These are phyloP conservation scores for Cerioporus squamosus DNA, from an alignment of 1,284 basidiomycete genomes.

Conservation along the genomic window DNA sequence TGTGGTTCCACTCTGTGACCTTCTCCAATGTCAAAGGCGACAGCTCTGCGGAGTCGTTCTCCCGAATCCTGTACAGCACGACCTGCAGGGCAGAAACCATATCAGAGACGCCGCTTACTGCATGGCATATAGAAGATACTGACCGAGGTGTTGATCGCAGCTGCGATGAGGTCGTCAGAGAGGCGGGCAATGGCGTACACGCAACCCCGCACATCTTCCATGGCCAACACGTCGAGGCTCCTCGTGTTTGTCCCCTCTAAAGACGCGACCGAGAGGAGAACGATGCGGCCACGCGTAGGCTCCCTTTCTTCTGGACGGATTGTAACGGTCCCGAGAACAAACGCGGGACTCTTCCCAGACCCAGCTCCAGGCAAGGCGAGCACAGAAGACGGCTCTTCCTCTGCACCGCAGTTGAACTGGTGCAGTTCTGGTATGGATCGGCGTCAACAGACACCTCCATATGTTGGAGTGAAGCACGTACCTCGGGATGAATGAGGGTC, in stretches of 20 bases:
- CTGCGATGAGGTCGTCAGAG: conserved; percentile 55
- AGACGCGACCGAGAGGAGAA: conserved; percentile 50
- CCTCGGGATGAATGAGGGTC: conserved; percentile 70
- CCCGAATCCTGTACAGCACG: conserved; percentile 41
- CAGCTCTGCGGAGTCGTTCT: conserved; percentile 5
- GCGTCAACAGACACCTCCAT: not conserved
- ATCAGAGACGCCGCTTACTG: conserved; percentile 56
- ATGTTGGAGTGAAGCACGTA: conserved; percentile 39
- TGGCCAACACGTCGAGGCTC: conserved; percentile 25
- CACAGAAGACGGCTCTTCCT: conserved; percentile 66
- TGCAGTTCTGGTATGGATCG: conserved; percentile 43
- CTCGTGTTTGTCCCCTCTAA: conserved; percentile 15
- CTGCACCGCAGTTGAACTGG: conserved; percentile 52
- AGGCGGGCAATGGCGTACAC: conserved; percentile 60
- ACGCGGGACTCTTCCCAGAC: conserved; percentile 41
- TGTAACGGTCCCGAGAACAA: conserved; percentile 66
- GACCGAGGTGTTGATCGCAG: conserved; percentile 78
- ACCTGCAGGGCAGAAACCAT: conserved; percentile 41
- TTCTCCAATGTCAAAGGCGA: conserved; percentile 40
- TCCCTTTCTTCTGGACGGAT: conserved; percentile 56
- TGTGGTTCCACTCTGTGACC: conserved; percentile 74
- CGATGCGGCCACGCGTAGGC: conserved; percentile 60
- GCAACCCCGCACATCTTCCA: conserved; percentile 54
- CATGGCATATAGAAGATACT: conserved; percentile 46
- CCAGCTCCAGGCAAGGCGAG: conserved; percentile 43